Conservation (phyloP, 768 basidiomycete genomes). For the Phlebiopsis gigantea region DNA sequence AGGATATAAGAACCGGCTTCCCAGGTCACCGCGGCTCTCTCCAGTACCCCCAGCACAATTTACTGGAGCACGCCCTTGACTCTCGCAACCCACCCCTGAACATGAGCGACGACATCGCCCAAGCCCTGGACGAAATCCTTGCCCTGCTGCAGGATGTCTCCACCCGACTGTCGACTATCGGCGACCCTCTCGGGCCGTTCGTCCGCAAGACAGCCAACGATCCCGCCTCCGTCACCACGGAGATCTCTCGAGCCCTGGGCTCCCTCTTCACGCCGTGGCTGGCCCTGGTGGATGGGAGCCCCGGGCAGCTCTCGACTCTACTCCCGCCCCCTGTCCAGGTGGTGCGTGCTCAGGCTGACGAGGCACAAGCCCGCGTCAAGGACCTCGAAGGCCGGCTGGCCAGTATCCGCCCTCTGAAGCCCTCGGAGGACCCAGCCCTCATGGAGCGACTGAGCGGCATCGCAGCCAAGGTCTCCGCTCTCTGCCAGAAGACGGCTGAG, state of each 20-base stretch:
- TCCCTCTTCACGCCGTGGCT: not conserved
- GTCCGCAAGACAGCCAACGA: not conserved
- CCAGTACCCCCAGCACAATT: not conserved
- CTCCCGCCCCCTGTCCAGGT: not conserved
- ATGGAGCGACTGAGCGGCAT: not conserved
- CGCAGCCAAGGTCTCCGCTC: not conserved
- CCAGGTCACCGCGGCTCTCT: no score
- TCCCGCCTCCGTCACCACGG: not conserved
- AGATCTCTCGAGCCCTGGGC: not conserved
- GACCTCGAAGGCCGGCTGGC: not conserved
- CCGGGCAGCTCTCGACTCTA: not conserved
- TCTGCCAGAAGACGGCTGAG: not conserved
- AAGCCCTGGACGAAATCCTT: not conserved
- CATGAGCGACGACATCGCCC: not conserved
- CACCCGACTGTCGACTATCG: not conserved
- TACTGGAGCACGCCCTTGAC: not conserved
- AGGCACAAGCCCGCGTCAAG: not conserved
- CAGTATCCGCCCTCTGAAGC: not conserved
- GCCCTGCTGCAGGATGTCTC: not conserved
- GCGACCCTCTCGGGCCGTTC: not conserved
- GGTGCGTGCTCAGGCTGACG: not conserved
- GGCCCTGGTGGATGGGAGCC: not conserved
- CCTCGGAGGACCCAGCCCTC: not conserved
- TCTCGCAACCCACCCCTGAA: not conserved
- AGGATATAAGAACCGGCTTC: no score